phyloP scores from a whole-genome alignment of 1,139 yeast genomes.

The Sugiyamaella paludigena region DNA sequence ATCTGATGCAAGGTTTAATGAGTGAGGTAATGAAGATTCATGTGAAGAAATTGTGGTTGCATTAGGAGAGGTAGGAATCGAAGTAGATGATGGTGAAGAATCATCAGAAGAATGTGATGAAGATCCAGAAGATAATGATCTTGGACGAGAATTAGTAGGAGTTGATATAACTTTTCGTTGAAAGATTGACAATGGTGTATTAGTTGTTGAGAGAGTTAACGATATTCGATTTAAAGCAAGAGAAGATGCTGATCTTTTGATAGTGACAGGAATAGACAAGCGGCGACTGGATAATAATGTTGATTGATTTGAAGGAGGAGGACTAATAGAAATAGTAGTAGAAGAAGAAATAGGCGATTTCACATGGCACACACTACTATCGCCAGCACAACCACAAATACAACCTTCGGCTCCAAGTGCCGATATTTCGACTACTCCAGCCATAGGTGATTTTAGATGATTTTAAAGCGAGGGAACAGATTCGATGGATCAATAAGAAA shows the following conservation, averaged over 20 bases:
- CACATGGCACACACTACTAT: too few species aligned
- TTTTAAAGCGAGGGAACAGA: too few species aligned
- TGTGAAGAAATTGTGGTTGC: conserved; percentile 21
- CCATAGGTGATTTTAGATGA: too few species aligned
- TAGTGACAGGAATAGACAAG: not conserved
- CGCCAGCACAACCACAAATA: too few species aligned
- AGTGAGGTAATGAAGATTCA: conserved; percentile 16
- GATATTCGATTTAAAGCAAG: conserved; percentile 7
- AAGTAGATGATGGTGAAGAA: conserved; percentile 10
- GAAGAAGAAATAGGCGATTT: too few species aligned
- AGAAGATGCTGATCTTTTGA: conserved; percentile 5
- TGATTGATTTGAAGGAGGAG: too few species aligned
- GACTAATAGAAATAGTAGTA: too few species aligned
- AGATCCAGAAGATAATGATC: not conserved
- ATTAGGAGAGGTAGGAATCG: conserved; percentile 18
- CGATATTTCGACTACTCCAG: too few species aligned
- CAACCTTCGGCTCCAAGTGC: too few species aligned
- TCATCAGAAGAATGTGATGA: conserved; percentile 5
- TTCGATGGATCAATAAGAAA: too few species aligned
- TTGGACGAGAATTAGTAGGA: conserved; percentile 1
- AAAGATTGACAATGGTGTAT: conserved; percentile 1
- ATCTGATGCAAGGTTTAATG: conserved; percentile 15
- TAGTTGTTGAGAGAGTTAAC: not conserved
- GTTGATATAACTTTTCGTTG: conserved; percentile 7
- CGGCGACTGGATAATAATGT: too few species aligned